phyloP scores from a whole-genome alignment of 768 basidiomycete species.

The Pleurotus citrinopileatus region DNA sequence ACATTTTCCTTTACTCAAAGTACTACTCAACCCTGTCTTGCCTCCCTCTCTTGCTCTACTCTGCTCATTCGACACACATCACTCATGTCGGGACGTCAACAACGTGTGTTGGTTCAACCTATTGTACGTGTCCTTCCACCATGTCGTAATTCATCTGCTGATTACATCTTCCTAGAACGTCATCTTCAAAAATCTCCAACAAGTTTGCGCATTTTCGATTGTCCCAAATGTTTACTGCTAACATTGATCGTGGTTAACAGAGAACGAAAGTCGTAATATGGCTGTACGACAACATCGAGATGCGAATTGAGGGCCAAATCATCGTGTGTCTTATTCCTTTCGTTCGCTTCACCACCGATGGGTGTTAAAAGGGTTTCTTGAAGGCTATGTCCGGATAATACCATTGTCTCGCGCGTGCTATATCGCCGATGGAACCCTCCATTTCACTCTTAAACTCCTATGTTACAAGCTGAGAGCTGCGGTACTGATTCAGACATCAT shows the following conservation, averaged over 20 bases:
- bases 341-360: conserved; percentile 23
- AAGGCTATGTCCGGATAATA: conserved; percentile 25
- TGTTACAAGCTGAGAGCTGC: not conserved
- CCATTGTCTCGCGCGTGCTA: conserved; percentile 3
- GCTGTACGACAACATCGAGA: conserved; percentile 96
- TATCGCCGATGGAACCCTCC: not conserved
- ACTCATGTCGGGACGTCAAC: conserved; percentile 88
- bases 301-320: conserved; percentile 95
- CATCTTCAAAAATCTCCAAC: conserved; percentile 96
- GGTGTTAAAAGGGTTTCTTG: conserved; percentile 36
- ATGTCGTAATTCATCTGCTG: conserved; percentile 6
- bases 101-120: conserved; percentile 99
- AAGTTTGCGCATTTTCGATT: conserved; percentile 39
- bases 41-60: too few relatives aligned
- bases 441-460: not conserved
- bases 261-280: conserved; percentile 86
- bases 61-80: conserved; percentile 11
- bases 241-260: conserved; percentile 35
- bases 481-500: not conserved
- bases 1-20: not conserved
- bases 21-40: too few relatives aligned
- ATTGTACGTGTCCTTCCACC: conserved; percentile 65
- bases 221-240: conserved; percentile 14
- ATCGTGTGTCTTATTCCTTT: conserved; percentile 61
- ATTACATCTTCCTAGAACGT: conserved; percentile 64